These are phyloP conservation scores for Evernia prunastri DNA, from an alignment of 495 filamentous ascomycete species.

Conservation along the genomic window DNA sequence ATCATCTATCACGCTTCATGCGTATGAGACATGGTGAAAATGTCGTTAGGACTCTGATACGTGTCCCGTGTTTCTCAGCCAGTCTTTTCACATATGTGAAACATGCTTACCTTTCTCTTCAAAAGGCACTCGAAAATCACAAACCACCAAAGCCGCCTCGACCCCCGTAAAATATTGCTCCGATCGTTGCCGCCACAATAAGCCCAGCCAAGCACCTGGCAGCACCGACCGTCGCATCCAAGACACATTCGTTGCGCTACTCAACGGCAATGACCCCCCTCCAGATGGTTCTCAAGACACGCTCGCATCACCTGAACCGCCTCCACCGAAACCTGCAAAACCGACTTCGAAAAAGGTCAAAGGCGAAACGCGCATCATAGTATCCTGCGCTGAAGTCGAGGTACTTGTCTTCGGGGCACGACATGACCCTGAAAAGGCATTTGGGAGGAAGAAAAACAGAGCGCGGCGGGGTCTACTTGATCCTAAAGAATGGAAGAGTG, in stretches of 20 bases:
- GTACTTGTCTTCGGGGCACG: not conserved
- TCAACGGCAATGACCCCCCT: not conserved
- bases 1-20: too few relatives aligned
- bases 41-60: not conserved
- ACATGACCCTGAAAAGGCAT: not conserved
- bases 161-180: constrained; percentile 3
- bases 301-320: not conserved
- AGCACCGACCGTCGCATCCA: constrained; percentile 10
- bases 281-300: not conserved
- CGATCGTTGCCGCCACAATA: constrained; percentile 16
- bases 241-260: not conserved
- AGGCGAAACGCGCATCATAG: not conserved
- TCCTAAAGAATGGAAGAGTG: not conserved
- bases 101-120: not conserved
- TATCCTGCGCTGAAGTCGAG: not conserved
- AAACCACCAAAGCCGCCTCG: constrained; percentile 2
- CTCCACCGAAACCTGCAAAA: not conserved
- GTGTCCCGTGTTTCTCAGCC: too few relatives aligned
- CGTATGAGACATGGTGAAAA: too few relatives aligned
- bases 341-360: not conserved
- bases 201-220: constrained; percentile 2
- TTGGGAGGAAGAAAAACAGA: not conserved
- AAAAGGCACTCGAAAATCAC: constrained; percentile 7
- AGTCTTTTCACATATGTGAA: too few relatives aligned
- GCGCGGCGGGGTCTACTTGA: not conserved